phyloP scores from a whole-genome alignment of 345 rosid genomes.

The Turnera subulata region DNA sequence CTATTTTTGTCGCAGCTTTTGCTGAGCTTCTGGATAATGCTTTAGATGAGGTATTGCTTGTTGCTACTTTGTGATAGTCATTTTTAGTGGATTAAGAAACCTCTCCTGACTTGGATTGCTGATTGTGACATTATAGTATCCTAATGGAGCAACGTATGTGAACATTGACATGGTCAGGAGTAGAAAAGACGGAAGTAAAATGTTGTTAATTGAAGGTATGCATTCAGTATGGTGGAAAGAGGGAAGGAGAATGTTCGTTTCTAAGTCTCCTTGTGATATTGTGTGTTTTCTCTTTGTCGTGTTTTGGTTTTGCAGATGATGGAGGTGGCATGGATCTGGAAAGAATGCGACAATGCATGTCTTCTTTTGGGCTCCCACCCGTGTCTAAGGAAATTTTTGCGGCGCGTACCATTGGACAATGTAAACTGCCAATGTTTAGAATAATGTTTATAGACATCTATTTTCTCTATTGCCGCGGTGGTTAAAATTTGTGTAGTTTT shows the following conservation, averaged over 20 bases:
- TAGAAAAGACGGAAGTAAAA: slow-evolving; percentile 57
- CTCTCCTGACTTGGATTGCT: neutral
- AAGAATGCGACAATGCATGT: slow-evolving; percentile 80
- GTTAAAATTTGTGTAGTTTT: neutral
- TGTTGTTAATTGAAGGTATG: slow-evolving; percentile 81
- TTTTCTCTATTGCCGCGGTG: neutral
- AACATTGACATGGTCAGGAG: slow-evolving; percentile 65
- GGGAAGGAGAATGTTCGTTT: no score
- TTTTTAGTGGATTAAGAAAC: no score
- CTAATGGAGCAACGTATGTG: slow-evolving; percentile 75
- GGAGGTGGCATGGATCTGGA: slow-evolving; percentile 98
- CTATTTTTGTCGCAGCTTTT: slow-evolving; percentile 49
- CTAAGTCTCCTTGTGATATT: no score
- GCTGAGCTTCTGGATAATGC: slow-evolving; percentile 92
- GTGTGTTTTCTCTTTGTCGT: neutral
- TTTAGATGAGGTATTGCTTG: slow-evolving; percentile 67
- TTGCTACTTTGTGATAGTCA: neutral
- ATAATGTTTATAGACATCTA: neutral
- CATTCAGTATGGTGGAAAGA: neutral
- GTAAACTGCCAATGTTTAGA: slow-evolving; percentile 29
- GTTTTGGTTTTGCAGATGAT: slow-evolving; percentile 56
- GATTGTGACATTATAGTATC: slow-evolving; percentile 40
- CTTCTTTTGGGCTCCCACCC: slow-evolving; percentile 87
- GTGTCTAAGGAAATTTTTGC: slow-evolving; percentile 81
- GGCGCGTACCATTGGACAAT: slow-evolving; percentile 83